Base-by-base conservation (phyloP, 345 rosid genomes). In the Nasturtium officinale region DNA sequence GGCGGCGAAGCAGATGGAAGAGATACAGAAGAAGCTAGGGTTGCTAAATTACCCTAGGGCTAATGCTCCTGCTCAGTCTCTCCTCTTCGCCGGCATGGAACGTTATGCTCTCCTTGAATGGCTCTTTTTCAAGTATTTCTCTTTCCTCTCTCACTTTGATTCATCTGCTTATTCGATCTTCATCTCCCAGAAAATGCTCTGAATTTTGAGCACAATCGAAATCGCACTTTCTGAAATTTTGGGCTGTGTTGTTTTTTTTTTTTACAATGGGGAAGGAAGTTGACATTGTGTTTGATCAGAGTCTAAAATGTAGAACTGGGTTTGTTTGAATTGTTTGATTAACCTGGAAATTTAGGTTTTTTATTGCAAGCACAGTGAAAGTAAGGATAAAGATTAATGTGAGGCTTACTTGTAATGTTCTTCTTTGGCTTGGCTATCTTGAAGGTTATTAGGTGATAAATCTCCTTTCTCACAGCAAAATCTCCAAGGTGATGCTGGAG, bases 61-160 rank as follows among this genome's bases (percentile, higher is more conserved):
- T 53, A 83, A 84, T 67, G 99, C 96, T 67, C 96, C 96, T 32
- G 92, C 98, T 71, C 99, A 95, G 85, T 90, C 98, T 58, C 98
- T 95, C 55, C 96, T 91, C 82, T 95, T 91, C 79, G 96, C 98
- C 48, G 99, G 99, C 80, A 90, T 87, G 99, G 98, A 95, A 73
- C 99, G 97, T 48, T 95, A 95, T 68, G 93, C 93, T 65, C 94
- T 91, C 63, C 96, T 95, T 67, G 99, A 90, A 71, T 91, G 98
- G 98, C 97, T 95, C 75, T 95, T 95, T 82, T 91, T 91, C 85
- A 73, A 66, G 81, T 82, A 64, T 5, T 0, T 45, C 32, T 78
- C 63, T 43, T 67, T 2, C 61, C 43, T 28, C 51, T 21, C 23
- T 28, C 9, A 20, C 66, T 26, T 9, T 38, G 11, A 37, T 42